Evolutionary conservation across 768 basidiomycete species (phyloP).

Genomic region (Kwoniella newhampshirensis): DNA sequence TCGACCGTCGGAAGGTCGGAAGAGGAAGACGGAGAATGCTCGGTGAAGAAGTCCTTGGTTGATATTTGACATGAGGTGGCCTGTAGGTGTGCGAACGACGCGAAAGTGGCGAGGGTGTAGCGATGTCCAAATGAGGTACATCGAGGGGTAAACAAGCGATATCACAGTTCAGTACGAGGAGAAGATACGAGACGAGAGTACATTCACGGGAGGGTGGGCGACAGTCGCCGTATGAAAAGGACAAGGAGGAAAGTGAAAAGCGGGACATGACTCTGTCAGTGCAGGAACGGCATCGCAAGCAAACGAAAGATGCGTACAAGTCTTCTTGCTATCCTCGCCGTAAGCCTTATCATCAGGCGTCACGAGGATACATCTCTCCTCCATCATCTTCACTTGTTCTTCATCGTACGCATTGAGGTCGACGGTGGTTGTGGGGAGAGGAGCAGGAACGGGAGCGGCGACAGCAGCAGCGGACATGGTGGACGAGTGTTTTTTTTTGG

Average conservation of each 20-base stretch:
- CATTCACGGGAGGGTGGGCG: no score
- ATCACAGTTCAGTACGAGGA: background rate
- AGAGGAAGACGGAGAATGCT: constrained; percentile 96
- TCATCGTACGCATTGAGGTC: constrained; percentile 83
- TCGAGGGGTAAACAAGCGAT: background rate
- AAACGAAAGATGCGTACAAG: constrained; percentile 62
- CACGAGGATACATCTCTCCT: constrained; percentile 62
- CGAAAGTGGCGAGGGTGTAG: no score
- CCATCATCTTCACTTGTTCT: constrained; percentile 92
- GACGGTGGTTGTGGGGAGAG: constrained; percentile 48
- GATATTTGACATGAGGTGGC: constrained; percentile 97
- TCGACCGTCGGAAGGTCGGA: constrained; percentile 89
- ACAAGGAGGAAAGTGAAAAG: no score
- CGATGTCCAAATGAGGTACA: no score
- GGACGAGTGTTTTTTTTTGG: background rate
- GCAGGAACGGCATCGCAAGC: no score
- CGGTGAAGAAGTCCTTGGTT: constrained; percentile 87
- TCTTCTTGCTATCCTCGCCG: constrained; percentile 80
- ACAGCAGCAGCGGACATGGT: constrained; percentile 17
- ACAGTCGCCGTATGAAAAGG: no score
- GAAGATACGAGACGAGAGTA: no score
- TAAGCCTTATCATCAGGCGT: constrained; percentile 50
- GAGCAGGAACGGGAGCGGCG: constrained; percentile 7
- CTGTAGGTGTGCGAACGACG: constrained; percentile 56
- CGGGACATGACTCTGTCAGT: no score